Evolutionary conservation across 257 asterid genomes (phyloP).

Genomic region (Catharanthus roseus): DNA sequence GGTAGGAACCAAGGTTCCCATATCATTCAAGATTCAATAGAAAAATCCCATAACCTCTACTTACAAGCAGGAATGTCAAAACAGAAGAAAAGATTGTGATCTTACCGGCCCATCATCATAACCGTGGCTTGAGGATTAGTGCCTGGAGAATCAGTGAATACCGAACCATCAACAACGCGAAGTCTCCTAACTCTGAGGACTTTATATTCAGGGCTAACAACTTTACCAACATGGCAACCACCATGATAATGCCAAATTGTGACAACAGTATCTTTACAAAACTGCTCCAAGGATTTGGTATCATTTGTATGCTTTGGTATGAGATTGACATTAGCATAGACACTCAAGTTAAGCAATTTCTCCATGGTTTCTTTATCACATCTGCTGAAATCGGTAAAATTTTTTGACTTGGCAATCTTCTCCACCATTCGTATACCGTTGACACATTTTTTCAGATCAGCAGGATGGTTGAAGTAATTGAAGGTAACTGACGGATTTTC

Average conservation of each 20-base stretch:
- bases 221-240: constrained; percentile 84
- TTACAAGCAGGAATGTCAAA: background rate
- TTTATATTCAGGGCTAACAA: constrained; percentile 48
- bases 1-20: background rate
- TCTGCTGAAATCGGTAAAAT: constrained; percentile 45
- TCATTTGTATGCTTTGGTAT: constrained; percentile 82
- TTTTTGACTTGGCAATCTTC: constrained; percentile 56
- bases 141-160: constrained; percentile 75
- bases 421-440: constrained; percentile 67
- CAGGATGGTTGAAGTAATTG: constrained; percentile 91
- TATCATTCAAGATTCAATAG: background rate
- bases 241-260: constrained; percentile 99
- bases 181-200: constrained; percentile 67
- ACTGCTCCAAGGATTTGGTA: constrained; percentile 69
- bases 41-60: background rate
- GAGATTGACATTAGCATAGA: constrained; percentile 73
- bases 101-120: constrained; percentile 94
- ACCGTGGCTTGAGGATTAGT: constrained; percentile 97
- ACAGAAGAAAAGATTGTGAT: background rate
- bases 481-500: constrained; percentile 86
- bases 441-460: constrained; percentile 59
- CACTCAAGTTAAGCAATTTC: constrained; percentile 67
- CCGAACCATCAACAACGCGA: constrained; percentile 83
- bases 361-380: constrained; percentile 43
- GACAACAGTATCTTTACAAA: constrained; percentile 89